Evolutionary conservation across 441 rosid species (phyloP), one percentile per base, ranked within the genome.

Genomic region (Erysimum cheiri): DNA sequence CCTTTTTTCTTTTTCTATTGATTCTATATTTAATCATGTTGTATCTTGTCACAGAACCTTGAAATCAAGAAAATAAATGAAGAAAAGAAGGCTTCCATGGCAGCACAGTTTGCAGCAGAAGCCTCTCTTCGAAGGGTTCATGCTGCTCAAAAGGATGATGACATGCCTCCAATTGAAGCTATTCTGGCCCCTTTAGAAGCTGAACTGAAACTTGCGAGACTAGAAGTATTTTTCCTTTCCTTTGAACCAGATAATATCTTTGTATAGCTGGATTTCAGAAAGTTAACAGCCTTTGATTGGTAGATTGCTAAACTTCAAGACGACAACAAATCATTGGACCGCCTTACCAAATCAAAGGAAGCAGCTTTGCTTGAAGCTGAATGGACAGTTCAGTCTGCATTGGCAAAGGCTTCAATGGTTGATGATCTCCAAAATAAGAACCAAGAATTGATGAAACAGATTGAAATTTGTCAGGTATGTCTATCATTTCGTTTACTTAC

Each of bases 101-200:
- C 98, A 70, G 98, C 98, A 71, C 98, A 94, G 79, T 94, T 91
- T 90, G 98, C 97, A 13, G 98, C 97, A 72, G 97, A 94, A 87
- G 97, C 98, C 47, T 87, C 97, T 69, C 90, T 94, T 68, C 87
- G 98, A 61, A 88, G 97, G 79, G 97, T 94, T 76, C 98, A 94
- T 75, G 95, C 97, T 80, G 96, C 98, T 80, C 97, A 93, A 73
- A 93, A 93, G 87, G 98, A 93, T 80, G 98, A 93, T 63, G 97
- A 89, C 69, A 91, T 93, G 97, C 98, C 97, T 75, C 98, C 97
- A 13, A 91, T 93, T 71, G 98, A 93, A 82, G 98, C 97, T 47
- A 93, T 93, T 81, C 97, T 93, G 56, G 97, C 98, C 28, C 98
- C 98, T 69, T 70, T 93, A 71, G 98, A 93, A 77, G 98, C 97